Evolutionary conservation across 108 stramenopile genomes (phyloP).

Genomic region (Fragilariopsis cylindrus): DNA sequence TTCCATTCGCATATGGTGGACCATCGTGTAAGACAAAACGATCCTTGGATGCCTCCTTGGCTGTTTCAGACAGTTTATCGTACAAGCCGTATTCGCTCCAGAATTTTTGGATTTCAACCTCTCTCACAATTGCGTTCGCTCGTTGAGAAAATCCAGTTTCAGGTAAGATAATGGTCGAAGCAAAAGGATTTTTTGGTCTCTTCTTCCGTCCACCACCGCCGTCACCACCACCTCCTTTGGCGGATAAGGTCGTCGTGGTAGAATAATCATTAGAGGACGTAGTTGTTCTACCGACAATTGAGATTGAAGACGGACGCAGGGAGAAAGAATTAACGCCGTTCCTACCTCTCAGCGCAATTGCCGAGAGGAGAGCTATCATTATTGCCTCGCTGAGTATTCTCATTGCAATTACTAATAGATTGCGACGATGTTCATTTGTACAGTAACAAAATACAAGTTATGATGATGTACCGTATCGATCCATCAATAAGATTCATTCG

Average conservation of each 20-base stretch:
- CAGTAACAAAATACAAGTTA: too few relatives aligned
- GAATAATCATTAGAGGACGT: too few relatives aligned
- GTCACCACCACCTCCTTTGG: conserved; percentile 11
- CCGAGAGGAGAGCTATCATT: conserved; percentile 29
- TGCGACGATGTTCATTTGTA: too few relatives aligned
- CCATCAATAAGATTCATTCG: too few relatives aligned
- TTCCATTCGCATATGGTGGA: conserved; percentile 99
- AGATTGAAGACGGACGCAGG: conserved; percentile 2
- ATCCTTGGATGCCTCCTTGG: conserved; percentile 42
- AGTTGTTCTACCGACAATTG: not conserved
- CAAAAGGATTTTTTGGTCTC: conserved; percentile 85
- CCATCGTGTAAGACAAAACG: conserved; percentile 98
- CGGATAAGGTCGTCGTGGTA: conserved; percentile 8
- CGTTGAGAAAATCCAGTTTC: conserved; percentile 92
- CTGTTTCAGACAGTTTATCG: conserved; percentile 72
- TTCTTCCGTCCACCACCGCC: conserved; percentile 42
- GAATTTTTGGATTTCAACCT: conserved; percentile 90
- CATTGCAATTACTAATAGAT: not conserved
- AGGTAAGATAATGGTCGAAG: conserved; percentile 89
- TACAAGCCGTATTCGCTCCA: conserved; percentile 90
- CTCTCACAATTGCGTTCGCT: conserved; percentile 90
- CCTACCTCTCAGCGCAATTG: conserved; percentile 27
- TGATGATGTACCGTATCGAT: too few relatives aligned
- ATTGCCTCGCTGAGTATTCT: conserved; percentile 20
- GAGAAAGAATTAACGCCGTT: conserved; percentile 9